Evolutionary conservation across 2,329 filamentous ascomycete genomes (phyloP).

Genomic region (Emergomyces africanus): DNA sequence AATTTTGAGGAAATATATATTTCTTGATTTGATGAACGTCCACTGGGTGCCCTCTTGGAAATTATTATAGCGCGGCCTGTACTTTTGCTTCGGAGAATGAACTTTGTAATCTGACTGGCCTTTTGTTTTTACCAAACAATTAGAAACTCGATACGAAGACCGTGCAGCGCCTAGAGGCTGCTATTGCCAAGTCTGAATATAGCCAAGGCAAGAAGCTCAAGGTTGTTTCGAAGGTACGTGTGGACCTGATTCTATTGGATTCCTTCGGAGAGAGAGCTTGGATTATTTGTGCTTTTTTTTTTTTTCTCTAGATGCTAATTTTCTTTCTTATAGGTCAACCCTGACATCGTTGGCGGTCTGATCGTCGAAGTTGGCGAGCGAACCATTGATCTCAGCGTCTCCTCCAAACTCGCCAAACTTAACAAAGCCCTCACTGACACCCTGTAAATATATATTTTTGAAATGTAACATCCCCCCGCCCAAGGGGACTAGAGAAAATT

Average conservation of each 20-base stretch:
- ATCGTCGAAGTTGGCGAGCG: slow-evolving; percentile 95
- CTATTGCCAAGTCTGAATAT: slow-evolving; percentile 80
- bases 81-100: neutral
- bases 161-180: slow-evolving; percentile 71
- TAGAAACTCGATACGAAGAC: slow-evolving; percentile 80
- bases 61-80: neutral
- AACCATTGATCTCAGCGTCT: slow-evolving; percentile 95
- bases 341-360: slow-evolving; percentile 86
- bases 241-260: neutral
- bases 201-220: slow-evolving; percentile 94
- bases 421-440: slow-evolving; percentile 98
- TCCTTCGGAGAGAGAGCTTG: neutral
- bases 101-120: neutral
- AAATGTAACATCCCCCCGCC: neutral
- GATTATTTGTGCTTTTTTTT: neutral
- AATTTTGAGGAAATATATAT: neutral
- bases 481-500: neutral
- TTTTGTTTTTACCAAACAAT: slow-evolving; percentile 1
- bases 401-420: slow-evolving; percentile 89
- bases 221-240: slow-evolving; percentile 71
- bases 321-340: slow-evolving; percentile 55
- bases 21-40: neutral
- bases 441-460: slow-evolving; percentile 54
- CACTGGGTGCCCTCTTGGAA: neutral
- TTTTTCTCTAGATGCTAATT: neutral